Conservation (phyloP, 2,329 filamentous ascomycete species). For the Sporothrix euskadiensis region DNA sequence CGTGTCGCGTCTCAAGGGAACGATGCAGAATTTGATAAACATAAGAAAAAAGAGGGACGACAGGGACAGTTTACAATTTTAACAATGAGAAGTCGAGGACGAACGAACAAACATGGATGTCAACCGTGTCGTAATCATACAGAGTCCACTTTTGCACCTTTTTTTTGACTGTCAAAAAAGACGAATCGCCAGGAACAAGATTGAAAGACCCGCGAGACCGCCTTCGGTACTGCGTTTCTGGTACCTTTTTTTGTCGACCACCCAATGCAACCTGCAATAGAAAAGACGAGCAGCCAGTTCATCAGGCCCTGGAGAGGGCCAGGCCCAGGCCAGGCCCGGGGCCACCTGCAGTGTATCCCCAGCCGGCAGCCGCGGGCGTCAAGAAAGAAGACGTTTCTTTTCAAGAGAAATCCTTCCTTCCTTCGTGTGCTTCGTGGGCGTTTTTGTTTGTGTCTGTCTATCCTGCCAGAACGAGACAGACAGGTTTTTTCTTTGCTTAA, state of each 20-base stretch:
- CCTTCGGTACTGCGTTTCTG: not conserved
- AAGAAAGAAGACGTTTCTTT: not conserved
- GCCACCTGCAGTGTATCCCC: conserved; percentile 8
- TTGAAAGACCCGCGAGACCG: not conserved
- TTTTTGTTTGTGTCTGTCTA: not conserved
- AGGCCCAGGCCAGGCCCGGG: not conserved
- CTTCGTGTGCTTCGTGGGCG: not conserved
- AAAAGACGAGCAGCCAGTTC: not conserved
- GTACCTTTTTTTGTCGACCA: not conserved
- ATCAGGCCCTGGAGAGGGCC: not conserved
- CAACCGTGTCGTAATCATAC: not conserved
- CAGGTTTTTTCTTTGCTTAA: not conserved
- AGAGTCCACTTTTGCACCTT: not conserved
- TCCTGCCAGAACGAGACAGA: not conserved
- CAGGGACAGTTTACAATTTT: not conserved
- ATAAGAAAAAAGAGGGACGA: not conserved
- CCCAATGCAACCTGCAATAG: not conserved
- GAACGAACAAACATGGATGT: not conserved
- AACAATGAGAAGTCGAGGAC: not conserved
- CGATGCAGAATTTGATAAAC: not conserved
- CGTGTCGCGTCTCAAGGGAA: conserved; percentile 15
- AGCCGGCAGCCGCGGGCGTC: not conserved
- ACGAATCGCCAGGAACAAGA: conserved; percentile 7
- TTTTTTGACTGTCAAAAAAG: not conserved
- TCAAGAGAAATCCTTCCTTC: not conserved